Evolutionary conservation across 805 yeast genomes (phyloP), one percentile per base, ranked within the genome.

Genomic region (Wickerhamomyces queroliae): DNA sequence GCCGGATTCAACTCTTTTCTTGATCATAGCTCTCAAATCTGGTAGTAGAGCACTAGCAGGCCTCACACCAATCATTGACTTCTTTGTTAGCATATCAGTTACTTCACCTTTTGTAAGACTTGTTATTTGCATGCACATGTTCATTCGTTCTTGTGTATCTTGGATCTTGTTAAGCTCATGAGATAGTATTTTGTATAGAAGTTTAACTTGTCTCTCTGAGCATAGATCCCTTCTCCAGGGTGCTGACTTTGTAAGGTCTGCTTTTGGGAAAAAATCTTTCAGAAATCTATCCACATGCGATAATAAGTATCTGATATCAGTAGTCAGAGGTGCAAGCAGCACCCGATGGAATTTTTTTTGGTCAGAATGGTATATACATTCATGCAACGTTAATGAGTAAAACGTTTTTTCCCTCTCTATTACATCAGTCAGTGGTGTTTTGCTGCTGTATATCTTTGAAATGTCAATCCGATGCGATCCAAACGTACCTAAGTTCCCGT

Each of bases 401-500:
- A 12, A 7, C 8, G 28, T n/a, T n/a, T n/a, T n/a, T n/a, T n/a
- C n/a, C n/a, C n/a, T n/a, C n/a, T n/a, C n/a, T n/a, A n/a, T n/a
- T n/a, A n/a, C n/a, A n/a, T n/a, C n/a, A n/a, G n/a, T n/a, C n/a
- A n/a, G n/a, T n/a, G n/a, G n/a, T n/a, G n/a, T 9, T 15, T 16
- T 3, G 30, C 17, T 18, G 2, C 17, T 29, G 31, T 49, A 51
- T 7, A 48, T 23, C 1, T 34, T 27, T 2, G 26, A n/a, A 3
- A 21, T 18, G 2, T 35, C 12, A 11, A 53, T 50, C n/a, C n/a
- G n/a, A 0, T 45, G 49, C 6, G 42, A 23, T 42, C 44, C 10
- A 37, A 49, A 46, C 40, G 51, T 28, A 20, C 36, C 11, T 18
- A 25, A 19, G 11, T 44, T 5, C 7, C 50, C 41, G 22, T 36